A percentile compares a stretch with the other conserved stretches of the same genome.
Conservation (phyloP, 108 stramenopile genomes). For the Skeletonema tropicum region DNA sequence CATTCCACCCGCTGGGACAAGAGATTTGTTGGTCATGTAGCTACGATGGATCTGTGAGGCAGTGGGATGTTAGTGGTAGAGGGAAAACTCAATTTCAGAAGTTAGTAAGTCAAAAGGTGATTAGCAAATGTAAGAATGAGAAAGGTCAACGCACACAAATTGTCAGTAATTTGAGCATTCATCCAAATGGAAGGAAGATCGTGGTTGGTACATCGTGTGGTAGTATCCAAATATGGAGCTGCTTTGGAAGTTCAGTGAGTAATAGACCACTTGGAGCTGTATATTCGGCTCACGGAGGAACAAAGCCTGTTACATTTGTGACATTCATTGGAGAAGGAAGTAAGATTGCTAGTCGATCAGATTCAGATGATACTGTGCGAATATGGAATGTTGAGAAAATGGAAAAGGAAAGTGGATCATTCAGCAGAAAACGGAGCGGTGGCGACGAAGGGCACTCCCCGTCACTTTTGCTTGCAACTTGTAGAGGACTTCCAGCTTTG, state of each 20-base stretch:
- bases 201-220: conserved; percentile 85
- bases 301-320: conserved; percentile 53
- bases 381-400: conserved; percentile 64
- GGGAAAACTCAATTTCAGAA: conserved; percentile 82
- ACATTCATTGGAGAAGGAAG: conserved; percentile 56
- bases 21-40: conserved; percentile 77
- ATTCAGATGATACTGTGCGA: conserved; percentile 55
- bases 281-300: conserved; percentile 56
- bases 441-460: conserved; percentile 22
- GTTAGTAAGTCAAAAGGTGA: conserved; percentile 73
- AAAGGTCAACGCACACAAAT: conserved; percentile 64
- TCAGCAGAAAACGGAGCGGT: conserved; percentile 34
- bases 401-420: conserved; percentile 32
- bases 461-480: conserved; percentile 46
- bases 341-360: conserved; percentile 61
- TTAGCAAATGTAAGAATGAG: conserved; percentile 61
- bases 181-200: conserved; percentile 69
- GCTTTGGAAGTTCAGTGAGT: conserved; percentile 42
- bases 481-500: conserved; percentile 44
- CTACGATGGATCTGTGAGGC: conserved; percentile 79
- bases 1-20: conserved; percentile 87
- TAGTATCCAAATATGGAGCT: conserved; percentile 82
- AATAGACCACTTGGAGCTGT: conserved; percentile 61
- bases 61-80: conserved; percentile 85
- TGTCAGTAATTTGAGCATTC: conserved; percentile 57